Evolutionary conservation across 2,329 filamentous ascomycete genomes (phyloP).

Genomic region (Huntiella savannae): DNA sequence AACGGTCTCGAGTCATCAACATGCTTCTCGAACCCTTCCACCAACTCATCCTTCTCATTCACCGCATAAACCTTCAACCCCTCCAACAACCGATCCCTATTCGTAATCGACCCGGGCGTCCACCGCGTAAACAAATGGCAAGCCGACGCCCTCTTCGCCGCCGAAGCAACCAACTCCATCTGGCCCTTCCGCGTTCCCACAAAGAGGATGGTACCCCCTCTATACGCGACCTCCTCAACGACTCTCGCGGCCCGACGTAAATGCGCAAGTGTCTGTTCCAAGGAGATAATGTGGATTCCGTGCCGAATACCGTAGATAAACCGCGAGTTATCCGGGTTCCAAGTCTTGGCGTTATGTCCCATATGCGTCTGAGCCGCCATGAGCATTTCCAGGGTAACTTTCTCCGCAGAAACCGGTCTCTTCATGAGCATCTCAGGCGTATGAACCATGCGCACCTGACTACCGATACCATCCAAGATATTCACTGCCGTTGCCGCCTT

Average conservation of each 20-base stretch:
- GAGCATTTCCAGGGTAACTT: conserved; percentile 78
- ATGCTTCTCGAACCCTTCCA: conserved; percentile 45
- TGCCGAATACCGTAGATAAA: conserved; percentile 87
- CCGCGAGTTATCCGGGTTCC: conserved; percentile 84
- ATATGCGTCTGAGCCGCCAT: conserved; percentile 76
- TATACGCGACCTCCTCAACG: conserved; percentile 66
- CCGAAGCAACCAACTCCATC: conserved; percentile 59
- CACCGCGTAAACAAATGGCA: conserved; percentile 88
- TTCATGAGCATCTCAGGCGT: conserved; percentile 44
- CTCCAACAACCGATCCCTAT: conserved; percentile 73
- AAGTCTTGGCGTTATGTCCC: conserved; percentile 75
- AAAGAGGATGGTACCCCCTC: conserved; percentile 74
- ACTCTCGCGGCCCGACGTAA: conserved; percentile 85
- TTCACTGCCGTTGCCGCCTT: conserved; percentile 1
- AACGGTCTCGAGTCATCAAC: conserved; percentile 44
- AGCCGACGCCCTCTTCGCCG: conserved; percentile 56
- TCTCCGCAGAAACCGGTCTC: conserved; percentile 55
- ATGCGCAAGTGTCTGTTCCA: conserved; percentile 76
- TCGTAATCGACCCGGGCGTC: conserved; percentile 82
- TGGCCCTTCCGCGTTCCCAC: conserved; percentile 75
- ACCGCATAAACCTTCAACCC: conserved; percentile 53
- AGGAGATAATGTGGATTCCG: conserved; percentile 79
- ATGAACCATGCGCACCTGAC: conserved; percentile 36
- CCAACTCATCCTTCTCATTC: conserved; percentile 47
- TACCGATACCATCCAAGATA: conserved; percentile 19